Evolutionary conservation across 768 basidiomycete species (phyloP), one percentile per base, ranked within the genome.

Genomic region (Tulasnella sp.): DNA sequence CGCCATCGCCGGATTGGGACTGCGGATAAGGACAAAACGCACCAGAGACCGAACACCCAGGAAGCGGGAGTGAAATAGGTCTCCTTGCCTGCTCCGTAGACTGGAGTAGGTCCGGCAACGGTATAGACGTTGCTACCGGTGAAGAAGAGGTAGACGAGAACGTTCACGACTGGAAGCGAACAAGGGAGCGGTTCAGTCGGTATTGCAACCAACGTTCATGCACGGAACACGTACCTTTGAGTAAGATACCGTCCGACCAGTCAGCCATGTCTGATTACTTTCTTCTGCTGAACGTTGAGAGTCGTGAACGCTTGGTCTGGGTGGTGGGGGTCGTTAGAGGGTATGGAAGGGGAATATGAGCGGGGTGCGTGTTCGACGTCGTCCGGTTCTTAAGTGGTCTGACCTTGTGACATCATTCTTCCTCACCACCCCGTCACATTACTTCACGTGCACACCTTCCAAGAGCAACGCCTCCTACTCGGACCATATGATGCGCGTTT

Each of bases 41-140:
- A 93, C 95, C 96, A 97, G 85, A 96, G 93, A 87, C 93, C 90
- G 88, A 96, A 97, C 1, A 94, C 93, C 91, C 94, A 98, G 40
- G 93, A 91, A 37, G 95, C 94, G n/a, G 97, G 97, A 1, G 96
- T 98, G 80, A 99, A 88, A 86, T 96, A 98, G 0, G 97, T 98
- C 83, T 94, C 92, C 85, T 95, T 95, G 72, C 91, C 92, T 82
- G 88, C 86, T 84, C 89, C 91, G 87, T 95, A 95, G 76, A 91
- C 89, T 82, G 90, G 91, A 28, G 85, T 89, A 0, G 94, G 94
- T 2, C 91, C 90, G 8, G 95, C 92, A 81, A 96, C 90, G 77
- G 92, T 93, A 89, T 95, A 97, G 80, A 58, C 28, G 54, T 80
- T 80, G 82, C 79, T 82, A 64, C 86, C 96, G n/a, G 97, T 88